Evolutionary conservation across 257 asterid genomes (phyloP).

Genomic region (Parsonsia alboflavescens): DNA sequence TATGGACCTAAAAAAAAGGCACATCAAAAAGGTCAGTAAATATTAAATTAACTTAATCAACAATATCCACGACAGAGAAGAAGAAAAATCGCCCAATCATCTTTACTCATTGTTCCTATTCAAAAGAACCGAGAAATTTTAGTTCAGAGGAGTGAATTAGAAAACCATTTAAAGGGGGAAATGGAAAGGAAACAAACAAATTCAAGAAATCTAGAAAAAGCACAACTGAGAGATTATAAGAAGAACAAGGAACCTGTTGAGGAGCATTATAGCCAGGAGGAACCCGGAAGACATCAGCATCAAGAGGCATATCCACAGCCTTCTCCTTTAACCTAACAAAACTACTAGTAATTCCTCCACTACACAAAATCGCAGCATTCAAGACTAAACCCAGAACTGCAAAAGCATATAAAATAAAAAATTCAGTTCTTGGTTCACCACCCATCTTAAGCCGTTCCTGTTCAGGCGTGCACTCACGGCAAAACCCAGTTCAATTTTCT

Average conservation of each 20-base stretch:
- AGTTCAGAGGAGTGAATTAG: not conserved
- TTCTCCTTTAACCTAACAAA: conserved; percentile 54
- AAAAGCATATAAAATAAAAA: conserved; percentile 17
- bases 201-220: not conserved
- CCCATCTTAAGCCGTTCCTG: conserved; percentile 20
- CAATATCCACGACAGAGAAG: not conserved
- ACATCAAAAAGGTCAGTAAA: conserved; percentile 9
- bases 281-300: conserved; percentile 67
- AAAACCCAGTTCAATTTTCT: conserved; percentile 1
- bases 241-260: conserved; percentile 53
- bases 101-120: not conserved
- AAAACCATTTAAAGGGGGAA: not conserved
- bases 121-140: not conserved
- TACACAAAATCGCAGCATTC: conserved; percentile 47
- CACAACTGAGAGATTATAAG: not conserved
- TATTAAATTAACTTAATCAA: not conserved
- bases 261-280: conserved; percentile 94
- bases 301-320: conserved; percentile 64
- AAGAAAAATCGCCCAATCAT: not conserved
- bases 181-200: not conserved
- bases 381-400: conserved; percentile 31
- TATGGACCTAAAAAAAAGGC: conserved; percentile 54
- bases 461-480: too few species aligned
- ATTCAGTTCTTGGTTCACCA: conserved; percentile 5
- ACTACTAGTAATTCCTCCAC: conserved; percentile 61